phyloP scores from a whole-genome alignment of 1,139 yeast genomes.

The Pichia inconspicua region DNA sequence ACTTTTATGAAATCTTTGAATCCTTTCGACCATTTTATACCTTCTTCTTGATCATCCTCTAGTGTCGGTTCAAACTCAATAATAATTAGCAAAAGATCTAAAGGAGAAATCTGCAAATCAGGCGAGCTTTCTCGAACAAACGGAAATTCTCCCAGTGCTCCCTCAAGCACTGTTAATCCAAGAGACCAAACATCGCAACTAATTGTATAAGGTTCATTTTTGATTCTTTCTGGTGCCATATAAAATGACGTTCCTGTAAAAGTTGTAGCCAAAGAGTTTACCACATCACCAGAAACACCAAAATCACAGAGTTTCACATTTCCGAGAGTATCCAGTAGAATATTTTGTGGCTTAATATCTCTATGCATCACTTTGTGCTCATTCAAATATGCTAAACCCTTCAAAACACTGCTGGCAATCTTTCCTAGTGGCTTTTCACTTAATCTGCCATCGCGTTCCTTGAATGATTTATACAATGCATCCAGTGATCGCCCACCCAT shows the following conservation, averaged over 20 bases:
- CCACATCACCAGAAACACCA: slow-evolving; percentile 98
- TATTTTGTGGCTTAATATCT: slow-evolving; percentile 90
- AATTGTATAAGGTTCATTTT: slow-evolving; percentile 90
- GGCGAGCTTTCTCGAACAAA: slow-evolving; percentile 32
- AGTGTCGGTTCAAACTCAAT: slow-evolving; percentile 75
- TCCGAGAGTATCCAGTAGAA: slow-evolving; percentile 64
- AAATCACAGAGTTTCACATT: slow-evolving; percentile 91
- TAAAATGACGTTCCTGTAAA: slow-evolving; percentile 95
- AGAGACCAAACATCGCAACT: slow-evolving; percentile 96
- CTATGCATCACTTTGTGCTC: slow-evolving; percentile 84
- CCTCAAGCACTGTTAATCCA: slow-evolving; percentile 85
- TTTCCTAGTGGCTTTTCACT: slow-evolving; percentile 90
- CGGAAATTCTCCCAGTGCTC: slow-evolving; percentile 85
- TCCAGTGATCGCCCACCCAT: slow-evolving; percentile 92
- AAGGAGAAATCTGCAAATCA: slow-evolving; percentile 50
- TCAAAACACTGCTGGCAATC: slow-evolving; percentile 74
- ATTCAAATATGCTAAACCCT: slow-evolving; percentile 82
- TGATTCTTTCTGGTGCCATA: slow-evolving; percentile 97
- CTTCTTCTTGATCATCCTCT: slow-evolving; percentile 67
- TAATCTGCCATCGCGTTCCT: slow-evolving; percentile 66
- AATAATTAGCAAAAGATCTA: slow-evolving; percentile 75
- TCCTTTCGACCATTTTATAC: slow-evolving; percentile 72
- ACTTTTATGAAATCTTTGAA: slow-evolving; percentile 77
- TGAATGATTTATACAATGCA: slow-evolving; percentile 70
- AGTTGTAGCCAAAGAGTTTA: slow-evolving; percentile 87